These are phyloP conservation scores for Eimeria maxima DNA, from an alignment of 169 alveolate species.

Conservation along the genomic window DNA sequence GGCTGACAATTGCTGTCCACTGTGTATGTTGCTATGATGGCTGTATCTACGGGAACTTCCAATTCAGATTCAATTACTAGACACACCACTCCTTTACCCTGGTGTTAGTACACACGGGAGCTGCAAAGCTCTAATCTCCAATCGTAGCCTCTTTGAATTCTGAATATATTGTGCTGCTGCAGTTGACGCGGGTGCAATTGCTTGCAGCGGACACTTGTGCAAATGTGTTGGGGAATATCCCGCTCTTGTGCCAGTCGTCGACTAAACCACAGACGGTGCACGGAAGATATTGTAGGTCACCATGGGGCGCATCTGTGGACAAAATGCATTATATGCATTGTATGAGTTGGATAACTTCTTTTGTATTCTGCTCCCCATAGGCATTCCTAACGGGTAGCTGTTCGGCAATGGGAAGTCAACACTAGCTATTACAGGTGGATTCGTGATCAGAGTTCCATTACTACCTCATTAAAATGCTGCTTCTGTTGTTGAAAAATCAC, in stretches of 20 bases:
- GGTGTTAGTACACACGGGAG: neutral
- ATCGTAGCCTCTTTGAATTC: neutral
- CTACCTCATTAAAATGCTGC: neutral
- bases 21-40: neutral
- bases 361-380: neutral
- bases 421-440: neutral
- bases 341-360: neutral
- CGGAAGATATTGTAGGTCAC: neutral
- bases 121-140: neutral
- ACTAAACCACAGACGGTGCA: neutral
- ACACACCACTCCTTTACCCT: neutral
- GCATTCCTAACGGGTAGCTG: neutral
- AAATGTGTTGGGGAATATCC: neutral
- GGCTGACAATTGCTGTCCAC: neutral
- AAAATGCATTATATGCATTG: neutral
- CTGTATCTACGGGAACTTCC: neutral
- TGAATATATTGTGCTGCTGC: neutral
- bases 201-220: neutral
- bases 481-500: neutral
- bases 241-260: neutral
- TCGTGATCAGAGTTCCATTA: neutral
- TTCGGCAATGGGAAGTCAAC: neutral
- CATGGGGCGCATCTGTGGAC: neutral
- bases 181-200: neutral
- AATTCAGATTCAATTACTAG: neutral